Conservation (phyloP, 164 flowering plant genomes). For the Aristolochia californica region DNA sequence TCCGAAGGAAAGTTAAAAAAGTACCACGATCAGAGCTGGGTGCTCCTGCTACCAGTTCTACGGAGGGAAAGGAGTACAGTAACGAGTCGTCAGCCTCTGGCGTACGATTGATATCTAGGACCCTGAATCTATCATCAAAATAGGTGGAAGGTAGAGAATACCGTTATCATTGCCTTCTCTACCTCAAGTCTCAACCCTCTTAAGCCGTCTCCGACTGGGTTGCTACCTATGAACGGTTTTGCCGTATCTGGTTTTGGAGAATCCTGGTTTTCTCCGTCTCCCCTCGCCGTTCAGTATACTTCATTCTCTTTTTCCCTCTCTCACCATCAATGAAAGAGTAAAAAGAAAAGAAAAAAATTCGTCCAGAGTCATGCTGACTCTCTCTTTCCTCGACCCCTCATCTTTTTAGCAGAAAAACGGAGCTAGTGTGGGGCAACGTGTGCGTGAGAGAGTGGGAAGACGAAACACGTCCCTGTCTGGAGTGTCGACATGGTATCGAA, state of each 20-base stretch:
- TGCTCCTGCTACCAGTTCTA: too few relatives aligned
- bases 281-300: not conserved
- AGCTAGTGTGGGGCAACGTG: slow-evolving; percentile 21
- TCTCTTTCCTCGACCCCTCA: too few relatives aligned
- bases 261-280: not conserved
- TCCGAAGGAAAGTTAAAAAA: not conserved
- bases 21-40: slow-evolving; percentile 12
- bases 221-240: too few relatives aligned
- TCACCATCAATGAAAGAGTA: too few relatives aligned
- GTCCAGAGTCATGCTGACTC: too few relatives aligned
- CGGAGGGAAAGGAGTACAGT: too few relatives aligned
- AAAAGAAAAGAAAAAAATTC: too few relatives aligned
- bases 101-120: slow-evolving; percentile 7
- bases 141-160: not conserved
- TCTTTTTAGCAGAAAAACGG: not conserved
- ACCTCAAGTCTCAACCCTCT: not conserved
- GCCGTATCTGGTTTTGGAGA: not conserved
- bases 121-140: too few relatives aligned
- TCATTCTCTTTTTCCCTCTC: not conserved
- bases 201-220: not conserved
- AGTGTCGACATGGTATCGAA: slow-evolving; percentile 27
- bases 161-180: not conserved
- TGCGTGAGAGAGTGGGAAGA: slow-evolving; percentile 18
- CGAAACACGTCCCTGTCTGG: slow-evolving; percentile 25
- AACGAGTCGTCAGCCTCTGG: not conserved